Evolutionary conservation across 2,329 filamentous ascomycete species (phyloP), one percentile per base, ranked within the genome.

Genomic region (Neofusicoccum laricinum): DNA sequence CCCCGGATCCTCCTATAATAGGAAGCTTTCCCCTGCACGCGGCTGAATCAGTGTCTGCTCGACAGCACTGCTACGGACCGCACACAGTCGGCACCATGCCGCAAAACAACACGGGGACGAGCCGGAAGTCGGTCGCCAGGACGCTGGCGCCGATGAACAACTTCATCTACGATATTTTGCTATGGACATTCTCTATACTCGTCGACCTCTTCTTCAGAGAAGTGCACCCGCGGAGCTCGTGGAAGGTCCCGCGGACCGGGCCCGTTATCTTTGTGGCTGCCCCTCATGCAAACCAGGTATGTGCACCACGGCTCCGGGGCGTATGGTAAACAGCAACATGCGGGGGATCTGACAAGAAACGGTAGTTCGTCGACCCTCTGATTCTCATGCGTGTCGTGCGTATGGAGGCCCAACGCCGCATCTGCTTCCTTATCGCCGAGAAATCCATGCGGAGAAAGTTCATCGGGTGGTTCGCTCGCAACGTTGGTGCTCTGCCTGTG

Each of bases 131-230:
- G 30, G 49, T 6, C 4, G 32, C 40, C 41, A 48, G 51, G 14
- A 58, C 36, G 36, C 51, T 64, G 62, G 62, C 62, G 34, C 62
- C 62, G 34, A 64, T 65, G 63, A 65, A 65, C 63, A 65, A 65
- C 36, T 51, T 65, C n/a, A n/a, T 61, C 32, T 65, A 65, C 57
- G 63, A 65, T 30, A 15, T 61, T 8, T 25, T 65, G 25, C 82
- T 93, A 36, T 92, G 90, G 84, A 84, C 84, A 55, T 90, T 93
- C 75, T 90, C 89, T 46, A 86, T 98, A 68, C 84, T 98, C 61
- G 88, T 96, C 69, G 95, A 99, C 78, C 88, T 97, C 69, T 99
- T 99, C 86, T 99, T 99, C 82, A 90, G 95, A 70, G 95, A 99
- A 79, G 92, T 99, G 15, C 93, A 98, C 75, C 95, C 95, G 12